Conservation (phyloP, 495 filamentous ascomycete genomes). For the Cladorrhinum samala region DNA sequence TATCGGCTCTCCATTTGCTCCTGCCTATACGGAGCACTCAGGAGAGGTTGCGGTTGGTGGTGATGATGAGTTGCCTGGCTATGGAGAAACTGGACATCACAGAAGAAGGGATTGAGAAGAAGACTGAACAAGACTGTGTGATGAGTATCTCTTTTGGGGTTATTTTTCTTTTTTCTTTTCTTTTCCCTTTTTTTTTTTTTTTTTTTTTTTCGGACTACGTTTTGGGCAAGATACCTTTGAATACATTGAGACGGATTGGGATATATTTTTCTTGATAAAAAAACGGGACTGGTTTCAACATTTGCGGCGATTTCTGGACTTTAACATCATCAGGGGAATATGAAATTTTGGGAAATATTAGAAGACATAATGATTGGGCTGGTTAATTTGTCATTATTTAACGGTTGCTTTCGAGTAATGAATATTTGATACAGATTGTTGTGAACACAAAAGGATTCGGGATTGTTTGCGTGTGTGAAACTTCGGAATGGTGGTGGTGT, state of each 20-base stretch:
- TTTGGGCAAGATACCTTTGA: background rate
- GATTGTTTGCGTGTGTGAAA: no score
- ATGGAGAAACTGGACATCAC: constrained; percentile 11
- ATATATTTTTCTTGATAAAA: no score
- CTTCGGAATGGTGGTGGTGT: no score
- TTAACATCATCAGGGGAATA: background rate
- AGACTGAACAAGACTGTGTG: background rate
- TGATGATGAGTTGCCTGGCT: constrained; percentile 18
- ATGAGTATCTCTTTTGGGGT: background rate
- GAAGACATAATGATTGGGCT: background rate
- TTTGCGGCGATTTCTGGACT: no score
- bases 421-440: background rate
- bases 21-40: constrained; percentile 23
- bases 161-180: background rate
- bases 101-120: background rate
- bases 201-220: background rate
- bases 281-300: no score
- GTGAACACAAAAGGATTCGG: no score
- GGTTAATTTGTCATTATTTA: background rate
- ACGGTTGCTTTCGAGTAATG: background rate
- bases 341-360: background rate
- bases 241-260: background rate
- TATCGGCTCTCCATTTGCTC: constrained; percentile 10
- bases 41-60: background rate
- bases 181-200: background rate